Base-by-base conservation (phyloP, 169 alveolate genomes). In the Plasmodium berghei region DNA sequence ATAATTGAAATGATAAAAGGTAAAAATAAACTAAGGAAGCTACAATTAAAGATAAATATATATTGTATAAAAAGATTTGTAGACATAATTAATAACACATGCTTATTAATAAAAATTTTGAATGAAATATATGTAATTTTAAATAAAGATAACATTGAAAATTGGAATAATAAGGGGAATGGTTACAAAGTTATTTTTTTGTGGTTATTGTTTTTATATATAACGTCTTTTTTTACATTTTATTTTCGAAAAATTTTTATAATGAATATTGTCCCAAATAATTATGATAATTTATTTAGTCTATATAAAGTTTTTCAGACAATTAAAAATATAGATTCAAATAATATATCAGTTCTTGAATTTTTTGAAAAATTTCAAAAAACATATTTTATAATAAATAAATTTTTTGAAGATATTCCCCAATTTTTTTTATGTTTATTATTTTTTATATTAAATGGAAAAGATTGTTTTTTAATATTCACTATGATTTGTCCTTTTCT, bases 401-500 rank as follows among this genome's bases (percentile, higher is more conserved):
- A 74, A 62, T 74, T 74, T 61, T 54, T 74, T 46, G 88, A 74
- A 66, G 88, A 74, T 22, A 48, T 74, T 16, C 88, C 88, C 14
- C 88, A 74, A 34, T 74, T 74, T 46, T n/a, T 74, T 28, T 48
- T 74, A 40, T 74, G 48, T 40, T 55, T 62, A 9, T 24, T 74
- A 22, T 55, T 46, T 22, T 28, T 62, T 22, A 42, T 54, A 20
- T 24, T 74, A 20, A 62, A 74, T 34, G 88, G 88, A 24, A 52
- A 66, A 74, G 88, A 62, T 48, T 18, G 2, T 8, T 34, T 62
- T 48, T 18, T 73, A 9, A n/a, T 74, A 42, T 62, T 74, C 22
- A 16, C 16, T 74, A 34, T 74, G 48, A 20, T 48, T 16, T 74
- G 24, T 40, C 63, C 75, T n/a, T 9, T 74, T 46, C 8, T 59